Evolutionary conservation across 163 green algal species (phyloP).

Genomic region (Volvox carteri): DNA sequence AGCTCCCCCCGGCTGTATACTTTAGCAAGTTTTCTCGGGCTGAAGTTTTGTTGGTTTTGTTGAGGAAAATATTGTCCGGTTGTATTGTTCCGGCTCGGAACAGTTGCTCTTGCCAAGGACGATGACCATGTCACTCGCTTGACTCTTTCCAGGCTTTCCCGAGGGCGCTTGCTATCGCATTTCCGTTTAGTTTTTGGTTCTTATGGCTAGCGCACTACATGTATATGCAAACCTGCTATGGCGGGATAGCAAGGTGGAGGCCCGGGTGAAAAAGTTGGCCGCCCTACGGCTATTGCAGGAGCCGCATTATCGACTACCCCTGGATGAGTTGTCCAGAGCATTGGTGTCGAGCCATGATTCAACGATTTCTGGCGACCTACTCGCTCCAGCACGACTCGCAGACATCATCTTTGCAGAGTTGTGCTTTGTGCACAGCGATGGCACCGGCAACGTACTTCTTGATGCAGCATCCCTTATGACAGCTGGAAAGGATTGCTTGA

Average conservation of each 20-base stretch:
- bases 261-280: neutral
- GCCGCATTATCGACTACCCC: neutral
- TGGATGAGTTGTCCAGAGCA: neutral
- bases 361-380: neutral
- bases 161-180: no score
- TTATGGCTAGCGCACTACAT: slow-evolving; percentile 12
- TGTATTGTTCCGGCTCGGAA: no score
- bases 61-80: no score
- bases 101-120: no score
- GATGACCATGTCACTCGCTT: no score
- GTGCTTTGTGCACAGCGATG: neutral
- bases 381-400: neutral
- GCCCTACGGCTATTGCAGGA: neutral
- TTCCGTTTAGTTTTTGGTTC: no score
- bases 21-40: no score
- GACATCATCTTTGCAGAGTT: neutral
- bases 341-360: neutral
- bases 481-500: slow-evolving; percentile 9
- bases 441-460: slow-evolving; percentile 5
- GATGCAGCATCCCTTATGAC: neutral
- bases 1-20: no score
- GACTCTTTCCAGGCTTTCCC: no score
- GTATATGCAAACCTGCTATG: slow-evolving; percentile 39
- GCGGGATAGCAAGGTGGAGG: neutral
- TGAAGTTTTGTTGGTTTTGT: no score